Base-by-base conservation (phyloP, 768 basidiomycete species). In the Exsudoporus frostii region DNA sequence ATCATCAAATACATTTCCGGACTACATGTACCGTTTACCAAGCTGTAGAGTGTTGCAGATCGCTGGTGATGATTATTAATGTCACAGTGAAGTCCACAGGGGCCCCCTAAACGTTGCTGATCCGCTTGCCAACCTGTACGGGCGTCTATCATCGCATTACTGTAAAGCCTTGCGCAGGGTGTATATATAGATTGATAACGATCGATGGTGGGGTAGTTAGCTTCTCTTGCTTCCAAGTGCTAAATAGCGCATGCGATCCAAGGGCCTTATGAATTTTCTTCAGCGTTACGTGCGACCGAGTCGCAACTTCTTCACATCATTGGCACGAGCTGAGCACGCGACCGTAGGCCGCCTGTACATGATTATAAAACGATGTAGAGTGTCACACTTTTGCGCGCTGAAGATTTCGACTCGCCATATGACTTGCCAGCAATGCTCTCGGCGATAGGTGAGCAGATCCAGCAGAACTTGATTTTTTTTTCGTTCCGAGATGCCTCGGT, bases 51-150 rank as follows among this genome's bases (percentile, higher is more conserved):
- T 30, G 24, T 29, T 50, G 7, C 32, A 24, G 48, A 52, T 42
- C 48, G 22, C 22, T 20, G 14, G 39, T 34, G n/a, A 10, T 19
- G 13, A 20, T 17, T 25, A 42, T 44, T 27, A 45, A 41, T 29
- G 29, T 10, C 29, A 30, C 10, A 51, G 34, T n/a, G 27, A 11
- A 7, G 48, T 11, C 20, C 8, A n/a, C 4, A 11, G 17, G 7
- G 13, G 30, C 27, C 20, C 51, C 51, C 46, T 46, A 43, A 45
- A 43, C 36, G 11, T 24, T 48, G 29, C 48, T 25, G n/a, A 30
- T 30, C 29, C 17, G 27, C 17, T 7, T 57, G 30, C 64, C 64
- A 65, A 61, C 59, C 64, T 65, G 64, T 65, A 67, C 59, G n/a
- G 7, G 64, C 64, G 59, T 33, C 54, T 54, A 53, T 32, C 6